Base-by-base conservation (phyloP, 768 basidiomycete species). In the Ephemerocybe angulata region DNA sequence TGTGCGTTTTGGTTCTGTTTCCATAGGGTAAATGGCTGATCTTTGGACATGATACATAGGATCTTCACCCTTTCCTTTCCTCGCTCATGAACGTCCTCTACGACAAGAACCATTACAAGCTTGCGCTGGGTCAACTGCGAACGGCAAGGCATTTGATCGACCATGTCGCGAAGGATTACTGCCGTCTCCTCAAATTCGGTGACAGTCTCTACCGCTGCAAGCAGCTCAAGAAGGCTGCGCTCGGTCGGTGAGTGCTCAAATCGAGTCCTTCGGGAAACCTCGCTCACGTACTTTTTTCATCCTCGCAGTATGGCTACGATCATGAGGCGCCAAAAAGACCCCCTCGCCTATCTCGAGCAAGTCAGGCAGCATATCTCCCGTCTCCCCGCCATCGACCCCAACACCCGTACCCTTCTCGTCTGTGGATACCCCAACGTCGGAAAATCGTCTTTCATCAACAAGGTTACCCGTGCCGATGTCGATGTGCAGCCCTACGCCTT, bases 371-470 rank as follows among this genome's bases (percentile, higher is more conserved):
- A 99, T 70, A 95, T 99, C 63, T 94, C 93, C 37, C 94, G 97
- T 84, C 85, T 99, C 44, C 97, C 97, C 27, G 86, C 92, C 21
- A 98, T 99, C 72, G 96, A 99, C 68, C 97, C 97, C 25, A 98
- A 93, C 72, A 98, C 97, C 21, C 87, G 97, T 50, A 99, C 97
- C 0, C 87, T 99, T 57, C 84, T 99, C 60, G 90, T 99, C 64
- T 98, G 97, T 66, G 97, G 97, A 53, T 99, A 98, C 74, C 97
- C 97, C 17, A 99, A 99, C 69, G 97, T 99, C 67, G 97, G 97
- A 54, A 99, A 99, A 76, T 97, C 94, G 13, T 96, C 93, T 22
- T 99, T 99, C 72, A 94, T 99, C 64, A 99, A 99, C 86, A 98
- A 98, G 73, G 93, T 99, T 67, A 98, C 97, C 21, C 88, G 97